A percentile compares a stretch with the other conserved stretches of the same genome.
phyloP scores from a whole-genome alignment of 306 rosid genomes.

The Gleditsia sinensis region DNA sequence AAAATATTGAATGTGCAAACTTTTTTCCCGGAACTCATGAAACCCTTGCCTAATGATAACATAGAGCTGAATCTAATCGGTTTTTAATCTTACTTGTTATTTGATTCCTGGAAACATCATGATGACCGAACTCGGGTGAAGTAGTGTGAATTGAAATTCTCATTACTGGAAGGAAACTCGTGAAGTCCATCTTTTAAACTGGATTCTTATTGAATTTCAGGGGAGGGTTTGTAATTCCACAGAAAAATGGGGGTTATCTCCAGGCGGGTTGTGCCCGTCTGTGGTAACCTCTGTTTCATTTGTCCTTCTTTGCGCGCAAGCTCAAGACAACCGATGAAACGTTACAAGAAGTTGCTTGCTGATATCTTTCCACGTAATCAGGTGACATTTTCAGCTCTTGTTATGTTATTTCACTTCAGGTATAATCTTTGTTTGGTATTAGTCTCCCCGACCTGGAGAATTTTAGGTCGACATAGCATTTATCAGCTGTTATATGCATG shows the following conservation, averaged over 20 bases:
- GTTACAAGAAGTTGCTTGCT: slow-evolving; percentile 89
- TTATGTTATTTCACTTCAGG: neutral
- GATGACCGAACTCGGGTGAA: neutral
- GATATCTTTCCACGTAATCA: slow-evolving; percentile 81
- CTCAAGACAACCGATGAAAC: slow-evolving; percentile 94
- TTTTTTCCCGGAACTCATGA: neutral
- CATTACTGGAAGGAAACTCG: slow-evolving; percentile 6
- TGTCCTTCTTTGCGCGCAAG: slow-evolving; percentile 97
- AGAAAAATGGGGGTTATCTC: slow-evolving; percentile 97
- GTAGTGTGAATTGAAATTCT: slow-evolving; percentile 27
- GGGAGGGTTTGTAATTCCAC: slow-evolving; percentile 41
- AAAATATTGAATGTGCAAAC: neutral
- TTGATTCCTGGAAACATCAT: slow-evolving; percentile 10
- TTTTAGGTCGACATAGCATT: slow-evolving; percentile 1
- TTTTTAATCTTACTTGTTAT: slow-evolving; percentile 11
- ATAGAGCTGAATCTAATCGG: slow-evolving; percentile 32
- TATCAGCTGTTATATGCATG: slow-evolving; percentile 6
- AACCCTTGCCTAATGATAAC: slow-evolving; percentile 2
- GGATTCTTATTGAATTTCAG: slow-evolving; percentile 40
- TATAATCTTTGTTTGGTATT: slow-evolving; percentile 17
- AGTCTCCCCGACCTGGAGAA: neutral
- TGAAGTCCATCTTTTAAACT: slow-evolving; percentile 5
- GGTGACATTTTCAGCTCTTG: slow-evolving; percentile 50
- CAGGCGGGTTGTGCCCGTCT: slow-evolving; percentile 97
- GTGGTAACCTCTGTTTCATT: slow-evolving; percentile 94